phyloP scores from a whole-genome alignment of 1,139 yeast genomes.

The Taiozyma sp. region DNA sequence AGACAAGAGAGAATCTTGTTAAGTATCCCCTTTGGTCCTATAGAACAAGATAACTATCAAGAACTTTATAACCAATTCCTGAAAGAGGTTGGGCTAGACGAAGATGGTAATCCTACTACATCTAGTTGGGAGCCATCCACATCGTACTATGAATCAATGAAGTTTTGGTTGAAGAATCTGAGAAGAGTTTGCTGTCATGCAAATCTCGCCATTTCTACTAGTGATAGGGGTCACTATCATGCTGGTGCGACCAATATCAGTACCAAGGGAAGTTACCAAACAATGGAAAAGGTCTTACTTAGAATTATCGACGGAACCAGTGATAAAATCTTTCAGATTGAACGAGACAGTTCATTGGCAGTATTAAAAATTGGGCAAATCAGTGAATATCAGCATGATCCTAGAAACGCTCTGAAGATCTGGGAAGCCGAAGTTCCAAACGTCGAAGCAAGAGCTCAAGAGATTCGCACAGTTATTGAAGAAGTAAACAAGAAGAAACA shows the following conservation, averaged over 20 bases:
- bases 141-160: constrained; percentile 40
- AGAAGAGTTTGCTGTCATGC: constrained; percentile 87
- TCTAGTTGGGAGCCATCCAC: constrained; percentile 48
- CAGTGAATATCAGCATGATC: constrained; percentile 46
- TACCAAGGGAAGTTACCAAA: constrained; percentile 32
- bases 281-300: constrained; percentile 61
- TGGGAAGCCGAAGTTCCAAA: constrained; percentile 35
- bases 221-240: not conserved
- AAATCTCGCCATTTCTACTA: constrained; percentile 42
- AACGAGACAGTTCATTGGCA: constrained; percentile 41
- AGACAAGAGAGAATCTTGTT: constrained; percentile 65
- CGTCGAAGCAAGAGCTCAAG: constrained; percentile 13
- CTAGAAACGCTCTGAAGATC: constrained; percentile 41
- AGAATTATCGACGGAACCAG: constrained; percentile 54
- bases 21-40: constrained; percentile 67
- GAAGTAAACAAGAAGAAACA: not conserved
- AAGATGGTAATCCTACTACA: constrained; percentile 47
- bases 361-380: constrained; percentile 57
- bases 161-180: constrained; percentile 59
- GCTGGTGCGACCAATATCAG: constrained; percentile 6
- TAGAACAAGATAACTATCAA: constrained; percentile 80
- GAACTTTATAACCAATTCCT: constrained; percentile 58
- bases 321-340: constrained; percentile 42
- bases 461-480: constrained; percentile 11
- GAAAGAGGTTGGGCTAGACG: constrained; percentile 50